Conservation (phyloP, 495 filamentous ascomycete genomes). For the Entonaema liquescens region DNA sequence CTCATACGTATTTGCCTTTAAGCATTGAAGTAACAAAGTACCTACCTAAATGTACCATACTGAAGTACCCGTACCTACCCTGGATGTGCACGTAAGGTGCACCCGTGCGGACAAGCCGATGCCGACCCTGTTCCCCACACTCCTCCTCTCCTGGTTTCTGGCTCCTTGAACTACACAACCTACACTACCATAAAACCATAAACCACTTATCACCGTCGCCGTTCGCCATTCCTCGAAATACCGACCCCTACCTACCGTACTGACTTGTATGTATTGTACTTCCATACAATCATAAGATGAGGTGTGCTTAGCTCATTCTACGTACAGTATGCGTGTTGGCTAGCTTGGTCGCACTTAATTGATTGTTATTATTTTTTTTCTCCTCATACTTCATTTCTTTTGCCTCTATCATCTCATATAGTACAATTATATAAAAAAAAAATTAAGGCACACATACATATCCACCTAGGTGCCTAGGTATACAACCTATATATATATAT, state of each 20-base stretch:
- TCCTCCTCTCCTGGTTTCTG: slow-evolving; percentile 7
- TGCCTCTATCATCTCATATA: background rate
- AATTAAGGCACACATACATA: background rate
- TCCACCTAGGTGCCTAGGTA: background rate
- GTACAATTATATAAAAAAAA: background rate
- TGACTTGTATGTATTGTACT: background rate
- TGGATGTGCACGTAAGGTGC: background rate
- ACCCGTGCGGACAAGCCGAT: slow-evolving; percentile 5
- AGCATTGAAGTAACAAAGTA: background rate
- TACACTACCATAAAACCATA: background rate
- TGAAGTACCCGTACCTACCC: too few species aligned
- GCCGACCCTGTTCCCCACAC: slow-evolving; percentile 27
- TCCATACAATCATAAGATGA: background rate
- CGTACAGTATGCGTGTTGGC: background rate
- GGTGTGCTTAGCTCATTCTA: background rate
- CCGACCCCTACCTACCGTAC: background rate
- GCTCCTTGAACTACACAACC: background rate
- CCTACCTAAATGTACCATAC: too few species aligned
- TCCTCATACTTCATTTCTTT: background rate
- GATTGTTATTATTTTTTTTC: background rate
- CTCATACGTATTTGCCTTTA: background rate
- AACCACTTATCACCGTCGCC: background rate
- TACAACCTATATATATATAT: background rate
- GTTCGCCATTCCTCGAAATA: background rate
- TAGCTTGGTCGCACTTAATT: background rate